Base-by-base conservation (phyloP, 2,329 filamentous ascomycete species). In the Westerdykella ornata region DNA sequence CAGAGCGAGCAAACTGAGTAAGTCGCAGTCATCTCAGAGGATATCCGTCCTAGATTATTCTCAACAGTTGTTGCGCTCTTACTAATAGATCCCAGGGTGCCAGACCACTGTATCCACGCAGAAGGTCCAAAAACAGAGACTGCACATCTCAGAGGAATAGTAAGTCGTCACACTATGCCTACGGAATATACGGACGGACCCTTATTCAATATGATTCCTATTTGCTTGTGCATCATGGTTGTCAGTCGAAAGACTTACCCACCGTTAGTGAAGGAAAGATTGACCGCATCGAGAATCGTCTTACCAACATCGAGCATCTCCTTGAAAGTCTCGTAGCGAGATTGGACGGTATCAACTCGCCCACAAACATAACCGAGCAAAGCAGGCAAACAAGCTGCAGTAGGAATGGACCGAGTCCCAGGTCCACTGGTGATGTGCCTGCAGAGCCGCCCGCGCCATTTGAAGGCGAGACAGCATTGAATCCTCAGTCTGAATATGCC, bases 391-490 rank as follows among this genome's bases (percentile, higher is more conserved):
- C 54, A 11, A 53, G 45, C 20, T 55, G 53, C 4, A 56, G 51
- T 39, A 52, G 49, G 31, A 42, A 48, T 5, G 44, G 44, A 28
- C 42, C 37, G 14, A 44, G 46, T 15, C 49, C 46, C 14, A 41
- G 33, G 34, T 50, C 43, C 7, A 43, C 39, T 14, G 40, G 60
- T 46, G 40, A 62, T 47, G 52, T 53, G 2, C 51, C 58, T 3
- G 48, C 60, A 2, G 43, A 40, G 5, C 56, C 51, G 13, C 55
- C 57, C 12, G 53, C 52, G 16, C 54, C 60, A 4, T 76, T 73
- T 35, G 72, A 75, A 46, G 73, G 72, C 3, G 72, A 72, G 38
- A 73, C 72, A 0, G 70, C 72, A 2, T 63, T 75, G 15, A 65
- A 63, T 22, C 65, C 68, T 6, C 72, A 76, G 45, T 74, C 72